Conservation (phyloP, 1,139 yeast species). For the Wickerhamiella pararugosa region DNA sequence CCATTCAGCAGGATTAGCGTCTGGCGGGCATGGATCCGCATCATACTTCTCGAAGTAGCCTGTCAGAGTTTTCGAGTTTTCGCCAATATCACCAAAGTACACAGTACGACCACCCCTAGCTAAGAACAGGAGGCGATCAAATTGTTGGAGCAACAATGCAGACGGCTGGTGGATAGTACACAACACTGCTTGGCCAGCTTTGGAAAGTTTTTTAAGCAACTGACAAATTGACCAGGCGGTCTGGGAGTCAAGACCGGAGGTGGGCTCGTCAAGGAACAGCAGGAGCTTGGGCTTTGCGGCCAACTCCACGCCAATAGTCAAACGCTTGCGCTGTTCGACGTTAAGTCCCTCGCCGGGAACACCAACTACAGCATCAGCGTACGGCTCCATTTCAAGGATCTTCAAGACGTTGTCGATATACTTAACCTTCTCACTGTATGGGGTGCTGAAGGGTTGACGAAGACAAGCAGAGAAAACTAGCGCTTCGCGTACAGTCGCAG, state of each 20-base stretch:
- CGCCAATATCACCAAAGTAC: constrained; percentile 68
- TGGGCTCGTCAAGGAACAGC: constrained; percentile 79
- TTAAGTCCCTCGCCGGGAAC: constrained; percentile 60
- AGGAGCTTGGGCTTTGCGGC: constrained; percentile 77
- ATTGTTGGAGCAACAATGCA: constrained; percentile 59
- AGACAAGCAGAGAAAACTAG: constrained; percentile 55
- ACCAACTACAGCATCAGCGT: constrained; percentile 75
- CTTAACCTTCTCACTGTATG: constrained; percentile 44
- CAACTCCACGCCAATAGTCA: constrained; percentile 74
- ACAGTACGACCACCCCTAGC: constrained; percentile 67
- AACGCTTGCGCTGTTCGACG: constrained; percentile 75
- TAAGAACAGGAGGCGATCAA: constrained; percentile 58
- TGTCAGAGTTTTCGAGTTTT: constrained; percentile 43
- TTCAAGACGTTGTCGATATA: constrained; percentile 57
- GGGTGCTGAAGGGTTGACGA: constrained; percentile 46
- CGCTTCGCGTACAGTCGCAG: constrained; percentile 74
- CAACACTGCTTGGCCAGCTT: constrained; percentile 68
- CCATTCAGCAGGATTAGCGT: constrained; percentile 74
- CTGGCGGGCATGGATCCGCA: constrained; percentile 46
- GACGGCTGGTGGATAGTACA: constrained; percentile 82
- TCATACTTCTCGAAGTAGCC: constrained; percentile 58
- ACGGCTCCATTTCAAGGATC: constrained; percentile 54
- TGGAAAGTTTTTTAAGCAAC: constrained; percentile 57
- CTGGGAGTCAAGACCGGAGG: constrained; percentile 85
- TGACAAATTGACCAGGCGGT: constrained; percentile 81